Evolutionary conservation across 2,329 filamentous ascomycete genomes (phyloP), one percentile per base, ranked within the genome.

Genomic region (Biscogniauxia mediterranea): DNA sequence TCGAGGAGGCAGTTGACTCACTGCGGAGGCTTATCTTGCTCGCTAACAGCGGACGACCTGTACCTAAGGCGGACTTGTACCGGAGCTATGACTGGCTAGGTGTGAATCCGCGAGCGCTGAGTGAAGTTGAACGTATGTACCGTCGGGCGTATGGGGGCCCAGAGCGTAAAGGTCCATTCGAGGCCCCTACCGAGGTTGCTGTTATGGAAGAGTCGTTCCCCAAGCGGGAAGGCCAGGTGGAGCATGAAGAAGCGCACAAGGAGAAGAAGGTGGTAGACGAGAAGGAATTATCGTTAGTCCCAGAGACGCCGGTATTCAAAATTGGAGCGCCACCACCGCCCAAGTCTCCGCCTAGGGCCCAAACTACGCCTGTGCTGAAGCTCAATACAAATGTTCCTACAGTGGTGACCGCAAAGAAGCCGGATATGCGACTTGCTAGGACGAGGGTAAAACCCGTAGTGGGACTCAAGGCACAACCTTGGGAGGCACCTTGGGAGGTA

Each of bases 1-100:
- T 89, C 8, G 84, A 87, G 66, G 81, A 86, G 54, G 85, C 86
- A 26, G 84, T 89, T 54, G 85, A 89, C 70, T 85, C 87, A 70
- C 78, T 89, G 46, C 81, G 85, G 2, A 80, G 85, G 4, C 80
- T 86, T 23, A 81, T 88, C 17, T 77, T 88, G n/a, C 78, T 89
- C 13, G 79, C 83, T 17, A 81, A 79, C 61, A 79, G 81, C 21
- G 80, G 83, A 1, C 73, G 74, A 8, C 78, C 79, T n/a, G 73
- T 88, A 9, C 74, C 76, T 2, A 81, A 81, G 61, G 76, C 79
- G 4, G 79, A 84, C 55, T 75, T 89, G 19, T 72, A 83, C 54
- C 76, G 81, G 11, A 82, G 79, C 1, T 89, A 88, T 63, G 80
- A 82, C 62, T 85, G 84, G 80, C 76, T 87, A n/a, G 78, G 79